Evolutionary conservation across 176 grass and related monocot species (phyloP).

Genomic region (Oryza glaberrima): DNA sequence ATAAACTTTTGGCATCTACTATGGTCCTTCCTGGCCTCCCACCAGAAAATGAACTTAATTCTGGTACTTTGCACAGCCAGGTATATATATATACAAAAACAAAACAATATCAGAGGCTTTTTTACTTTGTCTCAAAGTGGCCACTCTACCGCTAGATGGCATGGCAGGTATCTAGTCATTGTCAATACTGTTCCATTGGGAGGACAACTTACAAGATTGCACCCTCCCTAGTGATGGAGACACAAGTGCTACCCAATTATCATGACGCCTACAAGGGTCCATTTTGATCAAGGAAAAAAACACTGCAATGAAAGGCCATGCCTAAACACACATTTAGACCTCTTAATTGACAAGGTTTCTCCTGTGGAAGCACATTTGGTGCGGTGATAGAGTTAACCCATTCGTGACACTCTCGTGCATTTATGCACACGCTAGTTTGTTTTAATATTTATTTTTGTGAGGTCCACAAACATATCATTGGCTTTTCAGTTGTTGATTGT

Average conservation of each 20-base stretch:
- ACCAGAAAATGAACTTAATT: not conserved
- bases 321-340: not conserved
- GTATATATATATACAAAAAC: not conserved
- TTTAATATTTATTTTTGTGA: not conserved
- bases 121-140: conserved; percentile 27
- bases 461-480: not conserved
- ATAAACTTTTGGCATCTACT: conserved; percentile 21
- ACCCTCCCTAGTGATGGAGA: conserved; percentile 19
- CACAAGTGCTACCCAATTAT: not conserved
- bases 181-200: conserved; percentile 26
- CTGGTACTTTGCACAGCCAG: not conserved
- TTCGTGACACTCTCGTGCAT: not conserved
- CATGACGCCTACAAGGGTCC: not conserved
- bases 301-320: not conserved
- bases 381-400: not conserved
- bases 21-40: not conserved
- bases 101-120: not conserved
- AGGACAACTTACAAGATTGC: not conserved
- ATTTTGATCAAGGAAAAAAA: not conserved
- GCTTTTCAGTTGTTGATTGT: not conserved
- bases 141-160: not conserved
- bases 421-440: not conserved
- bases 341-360: not conserved
- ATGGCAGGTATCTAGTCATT: conserved; percentile 27
- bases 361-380: not conserved